Base-by-base conservation (phyloP, 208 protist genomes). In the Crithidia mellificae region DNA sequence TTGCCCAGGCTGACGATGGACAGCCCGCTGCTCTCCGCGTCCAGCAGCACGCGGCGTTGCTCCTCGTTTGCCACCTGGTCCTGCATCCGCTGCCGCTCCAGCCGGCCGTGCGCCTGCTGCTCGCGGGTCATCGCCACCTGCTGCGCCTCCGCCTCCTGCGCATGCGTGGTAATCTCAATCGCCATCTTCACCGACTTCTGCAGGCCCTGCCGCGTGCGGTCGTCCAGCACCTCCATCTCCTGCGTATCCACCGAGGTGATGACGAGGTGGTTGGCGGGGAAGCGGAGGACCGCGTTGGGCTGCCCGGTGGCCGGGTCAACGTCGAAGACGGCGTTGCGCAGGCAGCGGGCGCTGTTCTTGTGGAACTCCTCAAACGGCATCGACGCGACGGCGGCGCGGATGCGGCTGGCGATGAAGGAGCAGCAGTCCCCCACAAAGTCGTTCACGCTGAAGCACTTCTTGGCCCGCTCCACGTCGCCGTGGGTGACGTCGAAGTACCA, bases 101-200 rank as follows among this genome's bases (percentile, higher is more conserved):
- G 87, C 49, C 77, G 59, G 46, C 93, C 96, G 51, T 72, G 73
- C 29, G 97, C 92, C 77, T 89, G 81, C 84, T 98, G 96, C 78
- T 98, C 97, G 2, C 85, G 73, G 9, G 83, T 82, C 52, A 85
- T 77, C 41, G 97, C 96, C 58, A 97, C 80, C 72, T 98, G 96
- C 66, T 89, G 78, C 34, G 97, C 95, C 46, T 85, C 75, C 14
- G 88, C 87, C 81, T 98, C 94, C 81, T 98, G 96, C 17, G 93
- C 93, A 58, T 95, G 94, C 15, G 96, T 98, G 17, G 97, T 95
- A 56, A 98, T 98, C 73, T 98, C 94, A 70, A 99, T 98, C 22
- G 96, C 97, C 52, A 98, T 91, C 80, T 98, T 96, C 27, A 98
- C 97, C 4, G 95, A 98, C 82, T 98, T 96, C 56, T 98, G 92